Conservation (phyloP, 1,284 basidiomycete genomes). For the Xerocomus minutiporus region DNA sequence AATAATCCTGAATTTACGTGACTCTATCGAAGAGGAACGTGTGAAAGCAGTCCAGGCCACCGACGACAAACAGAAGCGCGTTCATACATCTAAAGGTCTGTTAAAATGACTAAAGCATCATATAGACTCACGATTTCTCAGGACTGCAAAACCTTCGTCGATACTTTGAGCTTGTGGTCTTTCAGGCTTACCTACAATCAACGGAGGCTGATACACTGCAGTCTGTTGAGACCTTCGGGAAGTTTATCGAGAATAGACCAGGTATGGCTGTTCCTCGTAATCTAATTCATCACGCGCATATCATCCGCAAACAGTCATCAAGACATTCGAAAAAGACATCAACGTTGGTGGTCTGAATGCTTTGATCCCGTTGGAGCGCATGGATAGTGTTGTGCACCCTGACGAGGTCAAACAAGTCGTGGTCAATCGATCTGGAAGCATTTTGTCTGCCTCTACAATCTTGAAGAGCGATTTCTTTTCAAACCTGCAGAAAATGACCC, state of each 20-base stretch:
- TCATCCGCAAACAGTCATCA: slow-evolving; percentile 63
- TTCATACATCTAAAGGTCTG: slow-evolving; percentile 67
- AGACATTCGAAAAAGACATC: slow-evolving; percentile 93
- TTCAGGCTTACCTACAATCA: slow-evolving; percentile 91
- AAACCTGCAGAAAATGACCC: slow-evolving; percentile 90
- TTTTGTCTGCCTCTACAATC: slow-evolving; percentile 90
- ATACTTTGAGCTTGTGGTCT: slow-evolving; percentile 91
- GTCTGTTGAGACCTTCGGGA: slow-evolving; percentile 74
- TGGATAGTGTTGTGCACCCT: slow-evolving; percentile 77
- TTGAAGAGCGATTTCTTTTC: slow-evolving; percentile 98
- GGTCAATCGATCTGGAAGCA: slow-evolving; percentile 77
- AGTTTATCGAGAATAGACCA: slow-evolving; percentile 77
- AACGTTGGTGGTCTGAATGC: slow-evolving; percentile 74
- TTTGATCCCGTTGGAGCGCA: slow-evolving; percentile 80
- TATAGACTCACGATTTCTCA: slow-evolving; percentile 23
- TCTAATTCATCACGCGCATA: not conserved
- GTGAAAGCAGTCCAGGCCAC: slow-evolving; percentile 70
- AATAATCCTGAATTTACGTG: slow-evolving; percentile 80
- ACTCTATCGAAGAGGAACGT: slow-evolving; percentile 84
- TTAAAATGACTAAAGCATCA: slow-evolving; percentile 5
- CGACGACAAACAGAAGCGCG: slow-evolving; percentile 65
- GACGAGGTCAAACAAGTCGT: slow-evolving; percentile 89
- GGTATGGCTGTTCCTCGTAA: slow-evolving; percentile 40
- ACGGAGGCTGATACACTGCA: slow-evolving; percentile 77
- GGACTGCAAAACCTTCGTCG: slow-evolving; percentile 78